A percentile compares a stretch with the other conserved stretches of the same genome.
Conservation (phyloP, 768 basidiomycete genomes). For the Tylopilus intermedius region DNA sequence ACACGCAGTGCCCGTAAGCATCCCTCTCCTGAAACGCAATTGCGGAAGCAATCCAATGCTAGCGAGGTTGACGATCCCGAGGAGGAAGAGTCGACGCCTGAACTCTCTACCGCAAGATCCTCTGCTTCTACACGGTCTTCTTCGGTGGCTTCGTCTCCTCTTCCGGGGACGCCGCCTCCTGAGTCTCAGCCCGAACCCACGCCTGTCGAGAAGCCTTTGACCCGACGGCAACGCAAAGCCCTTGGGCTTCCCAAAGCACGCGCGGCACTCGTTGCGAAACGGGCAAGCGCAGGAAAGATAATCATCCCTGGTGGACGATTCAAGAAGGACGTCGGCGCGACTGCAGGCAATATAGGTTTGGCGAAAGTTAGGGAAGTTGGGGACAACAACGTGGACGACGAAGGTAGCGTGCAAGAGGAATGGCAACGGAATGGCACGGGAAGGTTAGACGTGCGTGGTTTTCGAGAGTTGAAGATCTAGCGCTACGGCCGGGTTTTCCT, state of each 20-base stretch:
- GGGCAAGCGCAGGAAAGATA: slow-evolving; percentile 48
- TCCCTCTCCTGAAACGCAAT: slow-evolving; percentile 11
- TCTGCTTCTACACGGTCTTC: slow-evolving; percentile 29
- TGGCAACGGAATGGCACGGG: slow-evolving; percentile 71
- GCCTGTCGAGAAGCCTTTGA: slow-evolving; percentile 40
- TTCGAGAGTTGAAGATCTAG: slow-evolving; percentile 71
- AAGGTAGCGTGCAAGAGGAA: slow-evolving; percentile 34
- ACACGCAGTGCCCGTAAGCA: slow-evolving; percentile 29
- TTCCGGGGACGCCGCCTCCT: slow-evolving; percentile 33
- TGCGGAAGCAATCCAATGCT: slow-evolving; percentile 12
- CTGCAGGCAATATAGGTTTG: slow-evolving; percentile 6
- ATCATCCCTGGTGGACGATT: slow-evolving; percentile 58
- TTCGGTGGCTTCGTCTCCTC: slow-evolving; percentile 32
- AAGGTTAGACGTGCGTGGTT: slow-evolving; percentile 70
- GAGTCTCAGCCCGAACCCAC: slow-evolving; percentile 17
- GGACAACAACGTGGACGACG: slow-evolving; percentile 31
- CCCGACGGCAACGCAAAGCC: slow-evolving; percentile 64
- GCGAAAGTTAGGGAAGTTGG: slow-evolving; percentile 18
- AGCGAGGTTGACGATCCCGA: slow-evolving; percentile 28
- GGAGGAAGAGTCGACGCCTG: slow-evolving; percentile 36
- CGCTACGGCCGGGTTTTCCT: neutral
- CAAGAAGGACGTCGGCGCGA: slow-evolving; percentile 28
- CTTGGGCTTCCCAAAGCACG: slow-evolving; percentile 60
- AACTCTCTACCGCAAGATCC: slow-evolving; percentile 37
- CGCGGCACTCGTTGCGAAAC: slow-evolving; percentile 27